Conservation (phyloP, 768 basidiomycete species). For the Leucosporidium creatinivorum region DNA sequence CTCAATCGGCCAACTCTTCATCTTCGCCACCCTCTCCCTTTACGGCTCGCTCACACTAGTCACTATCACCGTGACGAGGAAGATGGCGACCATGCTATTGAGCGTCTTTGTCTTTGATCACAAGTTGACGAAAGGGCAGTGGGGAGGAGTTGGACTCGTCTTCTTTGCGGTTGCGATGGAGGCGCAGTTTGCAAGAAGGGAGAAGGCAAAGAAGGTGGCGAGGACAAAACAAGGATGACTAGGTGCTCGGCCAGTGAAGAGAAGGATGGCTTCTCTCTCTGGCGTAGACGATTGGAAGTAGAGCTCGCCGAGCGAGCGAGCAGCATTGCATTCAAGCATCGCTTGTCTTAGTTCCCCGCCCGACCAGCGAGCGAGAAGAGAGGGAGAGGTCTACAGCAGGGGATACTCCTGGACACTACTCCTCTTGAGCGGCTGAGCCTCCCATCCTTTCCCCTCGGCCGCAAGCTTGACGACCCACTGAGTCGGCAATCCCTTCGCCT, state of each 20-base stretch:
- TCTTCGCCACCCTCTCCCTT: conserved; percentile 68
- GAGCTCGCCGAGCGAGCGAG: too few species aligned
- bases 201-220: background rate
- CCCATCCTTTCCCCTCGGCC: background rate
- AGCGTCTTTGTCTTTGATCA: conserved; percentile 91
- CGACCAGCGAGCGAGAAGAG: too few species aligned
- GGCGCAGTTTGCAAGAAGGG: background rate
- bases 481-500: background rate
- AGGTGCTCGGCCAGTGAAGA: too few species aligned
- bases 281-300: too few species aligned
- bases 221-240: background rate
- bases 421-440: too few species aligned
- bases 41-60: conserved; percentile 77
- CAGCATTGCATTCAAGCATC: too few species aligned
- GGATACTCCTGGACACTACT: too few species aligned
- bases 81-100: conserved; percentile 95
- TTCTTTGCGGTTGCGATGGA: conserved; percentile 58
- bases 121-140: conserved; percentile 72
- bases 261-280: too few species aligned
- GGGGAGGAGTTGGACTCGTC: conserved; percentile 83
- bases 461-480: background rate
- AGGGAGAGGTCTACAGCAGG: too few species aligned
- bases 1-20: conserved; percentile 91
- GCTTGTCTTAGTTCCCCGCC: too few species aligned
- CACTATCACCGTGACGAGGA: conserved; percentile 90